phyloP scores from a whole-genome alignment of 1,284 basidiomycete species.

The Cutaneotrichosporon sp. region DNA sequence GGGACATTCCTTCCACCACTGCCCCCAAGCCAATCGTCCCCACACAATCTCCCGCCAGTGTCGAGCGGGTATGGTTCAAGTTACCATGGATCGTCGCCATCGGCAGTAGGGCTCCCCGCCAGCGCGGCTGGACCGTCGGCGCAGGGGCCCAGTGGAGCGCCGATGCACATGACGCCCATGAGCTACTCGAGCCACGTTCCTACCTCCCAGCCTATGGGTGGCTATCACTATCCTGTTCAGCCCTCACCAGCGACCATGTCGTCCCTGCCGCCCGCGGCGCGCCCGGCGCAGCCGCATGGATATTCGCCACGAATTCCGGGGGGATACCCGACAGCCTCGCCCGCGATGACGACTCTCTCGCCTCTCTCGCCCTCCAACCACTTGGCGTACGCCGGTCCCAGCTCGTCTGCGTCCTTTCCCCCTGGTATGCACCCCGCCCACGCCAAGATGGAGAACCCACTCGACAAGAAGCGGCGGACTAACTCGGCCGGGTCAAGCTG shows the following conservation, averaged over 20 bases:
- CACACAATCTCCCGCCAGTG: constrained; percentile 26
- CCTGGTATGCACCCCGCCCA: constrained; percentile 17
- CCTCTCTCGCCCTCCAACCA: constrained; percentile 25
- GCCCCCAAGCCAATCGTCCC: constrained; percentile 16
- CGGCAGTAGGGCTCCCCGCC: constrained; percentile 6
- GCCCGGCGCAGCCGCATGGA: constrained; percentile 15
- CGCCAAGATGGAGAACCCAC: constrained; percentile 11
- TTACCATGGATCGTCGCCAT: constrained; percentile 20
- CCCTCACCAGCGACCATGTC: constrained; percentile 25
- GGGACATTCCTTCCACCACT: constrained; percentile 28
- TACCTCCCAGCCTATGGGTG: constrained; percentile 16
- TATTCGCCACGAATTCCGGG: constrained; percentile 25
- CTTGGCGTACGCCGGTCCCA: constrained; percentile 13
- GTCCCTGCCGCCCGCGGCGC: constrained; percentile 10
- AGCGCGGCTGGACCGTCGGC: constrained; percentile 6
- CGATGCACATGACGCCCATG: constrained; percentile 24
- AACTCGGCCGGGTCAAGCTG: constrained; percentile 16
- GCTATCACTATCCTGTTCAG: constrained; percentile 23
- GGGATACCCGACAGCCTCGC: constrained; percentile 22
- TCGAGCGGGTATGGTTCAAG: constrained; percentile 18
- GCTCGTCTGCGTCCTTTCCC: constrained; percentile 19
- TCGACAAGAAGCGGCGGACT: constrained; percentile 17
- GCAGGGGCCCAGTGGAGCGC: constrained; percentile 1
- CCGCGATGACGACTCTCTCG: constrained; percentile 21
- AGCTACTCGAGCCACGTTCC: constrained; percentile 27